These are phyloP conservation scores for Pleurotus tuoliensis DNA, from an alignment of 768 basidiomycete species.

Conservation along the genomic window DNA sequence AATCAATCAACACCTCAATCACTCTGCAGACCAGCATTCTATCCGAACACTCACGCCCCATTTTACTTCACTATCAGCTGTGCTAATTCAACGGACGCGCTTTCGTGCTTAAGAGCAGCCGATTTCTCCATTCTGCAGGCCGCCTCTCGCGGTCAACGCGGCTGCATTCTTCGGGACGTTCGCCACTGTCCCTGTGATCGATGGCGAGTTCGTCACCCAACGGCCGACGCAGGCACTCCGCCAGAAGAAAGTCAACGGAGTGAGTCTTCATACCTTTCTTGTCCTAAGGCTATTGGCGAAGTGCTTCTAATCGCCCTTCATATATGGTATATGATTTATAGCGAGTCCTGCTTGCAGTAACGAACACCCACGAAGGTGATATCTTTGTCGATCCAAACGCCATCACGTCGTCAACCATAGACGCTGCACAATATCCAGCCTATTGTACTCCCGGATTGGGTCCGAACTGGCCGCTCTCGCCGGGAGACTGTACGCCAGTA, in stretches of 20 bases:
- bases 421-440: constrained; percentile 17
- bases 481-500: constrained; percentile 12
- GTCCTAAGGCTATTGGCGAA: too few relatives aligned
- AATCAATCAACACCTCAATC: not conserved
- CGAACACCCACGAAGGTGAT: constrained; percentile 28
- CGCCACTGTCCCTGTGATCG: constrained; percentile 31
- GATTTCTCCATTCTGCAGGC: constrained; percentile 18
- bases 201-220: constrained; percentile 29
- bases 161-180: constrained; percentile 26
- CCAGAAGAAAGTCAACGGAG: constrained; percentile 26
- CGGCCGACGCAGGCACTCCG: constrained; percentile 25
- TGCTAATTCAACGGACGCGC: constrained; percentile 8
- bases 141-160: constrained; percentile 15
- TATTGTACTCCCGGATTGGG: constrained; percentile 21
- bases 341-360: constrained; percentile 18
- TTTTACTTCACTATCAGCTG: constrained; percentile 15
- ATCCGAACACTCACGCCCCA: not conserved
- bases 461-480: constrained; percentile 8
- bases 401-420: constrained; percentile 8
- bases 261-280: constrained; percentile 11
- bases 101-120: constrained; percentile 15
- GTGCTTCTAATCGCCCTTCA: too few relatives aligned
- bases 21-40: not conserved
- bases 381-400: constrained; percentile 20
- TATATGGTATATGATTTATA: not conserved